Evolutionary conservation across 1,139 yeast species (phyloP), one percentile per base, ranked within the genome.

Genomic region (Geotrichum australiense): DNA sequence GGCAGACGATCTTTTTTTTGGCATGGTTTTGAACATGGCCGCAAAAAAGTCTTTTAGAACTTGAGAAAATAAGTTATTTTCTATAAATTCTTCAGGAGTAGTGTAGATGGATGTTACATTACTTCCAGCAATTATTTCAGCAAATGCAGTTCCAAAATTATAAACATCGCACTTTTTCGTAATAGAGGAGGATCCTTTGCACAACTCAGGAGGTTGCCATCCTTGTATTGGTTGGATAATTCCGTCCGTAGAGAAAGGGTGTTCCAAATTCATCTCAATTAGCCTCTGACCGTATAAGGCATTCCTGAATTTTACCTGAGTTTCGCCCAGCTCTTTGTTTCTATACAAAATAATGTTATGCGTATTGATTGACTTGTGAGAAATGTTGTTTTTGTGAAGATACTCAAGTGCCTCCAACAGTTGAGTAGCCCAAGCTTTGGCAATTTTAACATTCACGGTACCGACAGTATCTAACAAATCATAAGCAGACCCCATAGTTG

Each of bases 141-240:
- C 65, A 53, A 91, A 80, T 4, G 84, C 62, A 0, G 84, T 85
- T 3, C 96, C 98, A 38, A 89, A 65, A 53, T 84, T 83, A 96
- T 96, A 91, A 4, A 93, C 80, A 63, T 93, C 98, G 0, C 96
- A 79, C 56, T 86, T 85, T 34, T 85, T 68, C 45, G 80, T 83
- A 8, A 37, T 24, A 10, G 81, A 80, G 33, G 57, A 58, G 5
- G 49, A 15, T 10, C 50, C 43, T 8, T 59, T 65, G 4, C 61
- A 55, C 12, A 81, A 54, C 56, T 87, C 96, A 0, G 97, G 96
- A 0, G 96, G 91, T 8, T 63, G 63, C 96, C 96, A 87, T 15
- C 48, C 42, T 12, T 50, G 47, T n/a, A 48, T 46, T 0, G 53
- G 53, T 2, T 57, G 35, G 1, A 54, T 57, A 57, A 62, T 27